A percentile compares a stretch with the other conserved stretches of the same genome.
Conservation (phyloP, 1,139 yeast species). For the Cylindricascospora bacillispora region DNA sequence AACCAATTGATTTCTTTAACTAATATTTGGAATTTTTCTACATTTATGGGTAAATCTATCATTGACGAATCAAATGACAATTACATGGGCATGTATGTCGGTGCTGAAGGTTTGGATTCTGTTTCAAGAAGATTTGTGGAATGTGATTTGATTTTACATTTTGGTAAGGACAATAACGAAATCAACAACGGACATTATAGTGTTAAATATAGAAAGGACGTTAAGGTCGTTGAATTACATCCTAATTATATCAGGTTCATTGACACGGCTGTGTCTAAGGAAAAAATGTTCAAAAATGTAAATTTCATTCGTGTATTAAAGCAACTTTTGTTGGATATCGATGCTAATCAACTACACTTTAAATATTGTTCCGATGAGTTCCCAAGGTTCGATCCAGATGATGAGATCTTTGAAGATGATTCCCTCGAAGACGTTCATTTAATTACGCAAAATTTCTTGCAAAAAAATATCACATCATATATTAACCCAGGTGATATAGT, state of each 20-base stretch:
- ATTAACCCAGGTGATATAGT: constrained; percentile 51
- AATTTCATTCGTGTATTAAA: constrained; percentile 38
- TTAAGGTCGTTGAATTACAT: constrained; percentile 24
- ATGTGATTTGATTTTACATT: constrained; percentile 37
- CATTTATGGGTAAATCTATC: constrained; percentile 29
- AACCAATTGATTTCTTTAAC: constrained; percentile 36
- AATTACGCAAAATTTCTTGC: constrained; percentile 16
- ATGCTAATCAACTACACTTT: constrained; percentile 21
- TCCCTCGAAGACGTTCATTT: constrained; percentile 6
- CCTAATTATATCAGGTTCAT: constrained; percentile 34
- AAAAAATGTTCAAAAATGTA: constrained; percentile 24
- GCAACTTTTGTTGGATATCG: constrained; percentile 27
- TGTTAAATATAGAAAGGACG: constrained; percentile 17
- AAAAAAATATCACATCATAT: constrained; percentile 7
- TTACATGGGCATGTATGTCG: constrained; percentile 49
- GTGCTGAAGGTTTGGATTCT: constrained; percentile 10
- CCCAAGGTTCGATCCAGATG: constrained; percentile 4
- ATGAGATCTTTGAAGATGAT: constrained; percentile 14
- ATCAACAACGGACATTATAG: constrained; percentile 40
- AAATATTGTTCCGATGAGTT: constrained; percentile 8
- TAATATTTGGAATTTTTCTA: constrained; percentile 21
- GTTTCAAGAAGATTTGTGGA: constrained; percentile 12
- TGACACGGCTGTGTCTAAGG: constrained; percentile 7
- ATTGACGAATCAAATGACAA: constrained; percentile 44
- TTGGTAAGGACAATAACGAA: constrained; percentile 44